phyloP scores from a whole-genome alignment of 2,329 filamentous ascomycete genomes.

The Alternaria postmessia region DNA sequence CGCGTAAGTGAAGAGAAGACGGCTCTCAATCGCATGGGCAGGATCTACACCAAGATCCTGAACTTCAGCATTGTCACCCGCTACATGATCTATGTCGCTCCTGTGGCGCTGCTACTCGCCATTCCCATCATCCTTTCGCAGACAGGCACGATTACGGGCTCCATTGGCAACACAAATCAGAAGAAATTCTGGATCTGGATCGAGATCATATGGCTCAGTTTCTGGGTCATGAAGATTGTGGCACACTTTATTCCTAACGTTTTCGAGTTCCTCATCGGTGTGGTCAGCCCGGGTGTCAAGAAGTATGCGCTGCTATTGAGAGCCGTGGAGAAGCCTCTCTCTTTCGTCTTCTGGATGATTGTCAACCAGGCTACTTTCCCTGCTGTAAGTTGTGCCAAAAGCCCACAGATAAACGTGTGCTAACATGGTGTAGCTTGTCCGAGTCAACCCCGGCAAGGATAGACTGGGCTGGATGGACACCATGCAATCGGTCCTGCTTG shows the following conservation, averaged over 20 bases:
- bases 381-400: constrained; percentile 39
- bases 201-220: constrained; percentile 69
- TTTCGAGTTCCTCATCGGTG: constrained; percentile 68
- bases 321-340: constrained; percentile 67
- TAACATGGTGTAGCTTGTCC: constrained; percentile 14
- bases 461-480: constrained; percentile 59
- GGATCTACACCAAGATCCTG: constrained; percentile 67
- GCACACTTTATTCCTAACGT: constrained; percentile 66
- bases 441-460: constrained; percentile 21
- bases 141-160: constrained; percentile 48
- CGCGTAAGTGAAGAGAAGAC: constrained; percentile 61
- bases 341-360: constrained; percentile 67
- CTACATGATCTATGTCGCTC: constrained; percentile 69
- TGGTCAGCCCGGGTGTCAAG: constrained; percentile 69
- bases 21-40: constrained; percentile 64
- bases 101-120: constrained; percentile 65
- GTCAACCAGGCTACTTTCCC: constrained; percentile 68
- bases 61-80: constrained; percentile 70
- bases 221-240: constrained; percentile 69
- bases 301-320: constrained; percentile 69
- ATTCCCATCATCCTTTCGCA: constrained; percentile 71
- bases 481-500: constrained; percentile 71
- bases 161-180: constrained; percentile 64
- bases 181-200: constrained; percentile 72
- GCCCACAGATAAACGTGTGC: not conserved